phyloP scores from a whole-genome alignment of 164 flowering plant species.

The Tetrastigma voinierianum region DNA sequence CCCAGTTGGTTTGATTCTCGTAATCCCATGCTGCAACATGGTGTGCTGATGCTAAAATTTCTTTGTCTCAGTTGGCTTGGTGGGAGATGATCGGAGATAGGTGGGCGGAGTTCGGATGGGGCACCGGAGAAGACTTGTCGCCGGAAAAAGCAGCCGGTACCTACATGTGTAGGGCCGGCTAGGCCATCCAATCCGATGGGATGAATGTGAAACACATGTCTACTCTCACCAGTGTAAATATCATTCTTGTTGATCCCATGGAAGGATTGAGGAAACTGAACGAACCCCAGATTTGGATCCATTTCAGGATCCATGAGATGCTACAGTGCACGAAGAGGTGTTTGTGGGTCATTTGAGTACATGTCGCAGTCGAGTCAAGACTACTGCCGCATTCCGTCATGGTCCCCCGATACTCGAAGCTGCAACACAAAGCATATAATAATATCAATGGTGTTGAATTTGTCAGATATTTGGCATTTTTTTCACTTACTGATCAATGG shows the following conservation, averaged over 20 bases:
- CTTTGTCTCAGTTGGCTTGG: constrained; percentile 17
- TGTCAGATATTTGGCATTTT: not conserved
- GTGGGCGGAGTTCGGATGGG: constrained; percentile 32
- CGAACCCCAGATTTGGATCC: constrained; percentile 31
- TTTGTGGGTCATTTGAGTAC: constrained; percentile 61
- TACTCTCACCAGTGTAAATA: constrained; percentile 37
- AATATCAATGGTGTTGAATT: not conserved
- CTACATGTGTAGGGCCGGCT: constrained; percentile 47
- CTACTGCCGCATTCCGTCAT: constrained; percentile 65
- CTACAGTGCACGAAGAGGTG: constrained; percentile 53
- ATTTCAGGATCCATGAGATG: constrained; percentile 34
- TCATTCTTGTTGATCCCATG: constrained; percentile 47
- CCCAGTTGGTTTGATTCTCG: constrained; percentile 58
- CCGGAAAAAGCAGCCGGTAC: constrained; percentile 51
- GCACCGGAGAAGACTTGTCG: constrained; percentile 51
- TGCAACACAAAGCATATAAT: constrained; percentile 14
- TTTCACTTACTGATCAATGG: not conserved
- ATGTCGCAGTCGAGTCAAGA: constrained; percentile 68
- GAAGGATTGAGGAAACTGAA: constrained; percentile 65
- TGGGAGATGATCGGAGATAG: constrained; percentile 18
- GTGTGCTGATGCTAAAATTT: constrained; percentile 33
- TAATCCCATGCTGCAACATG: constrained; percentile 49
- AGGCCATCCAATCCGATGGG: constrained; percentile 62
- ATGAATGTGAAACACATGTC: constrained; percentile 31
- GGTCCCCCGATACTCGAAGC: constrained; percentile 61